Conservation (phyloP, 352 stramenopile genomes). For the Globisporangium nagaii region DNA sequence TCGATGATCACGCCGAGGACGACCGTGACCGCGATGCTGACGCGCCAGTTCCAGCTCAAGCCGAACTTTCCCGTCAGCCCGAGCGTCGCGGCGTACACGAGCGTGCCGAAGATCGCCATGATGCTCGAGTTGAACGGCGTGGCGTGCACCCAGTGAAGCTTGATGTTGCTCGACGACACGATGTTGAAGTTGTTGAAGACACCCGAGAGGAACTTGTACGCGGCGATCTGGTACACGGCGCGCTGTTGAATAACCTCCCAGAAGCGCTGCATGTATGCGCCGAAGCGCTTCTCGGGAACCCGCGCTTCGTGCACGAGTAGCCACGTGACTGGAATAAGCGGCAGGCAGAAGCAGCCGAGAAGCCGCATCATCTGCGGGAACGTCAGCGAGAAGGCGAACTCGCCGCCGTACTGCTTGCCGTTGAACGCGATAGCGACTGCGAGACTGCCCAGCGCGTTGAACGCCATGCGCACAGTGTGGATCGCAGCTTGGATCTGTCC, state of each 20-base stretch:
- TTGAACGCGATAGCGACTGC: conserved; percentile 46
- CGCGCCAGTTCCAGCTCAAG: conserved; percentile 56
- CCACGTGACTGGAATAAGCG: conserved; percentile 23
- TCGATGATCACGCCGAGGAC: conserved; percentile 18
- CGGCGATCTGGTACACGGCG: conserved; percentile 50
- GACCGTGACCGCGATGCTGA: conserved; percentile 34
- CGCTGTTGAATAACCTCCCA: conserved; percentile 45
- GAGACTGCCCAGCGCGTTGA: conserved; percentile 35
- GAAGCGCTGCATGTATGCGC: conserved; percentile 30
- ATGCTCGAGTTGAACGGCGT: conserved; percentile 53
- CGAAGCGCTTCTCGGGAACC: conserved; percentile 6
- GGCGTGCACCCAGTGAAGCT: conserved; percentile 44
- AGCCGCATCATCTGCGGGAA: conserved; percentile 50
- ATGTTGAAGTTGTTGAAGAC: conserved; percentile 62
- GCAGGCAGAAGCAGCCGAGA: conserved; percentile 27
- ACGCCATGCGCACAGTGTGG: conserved; percentile 39
- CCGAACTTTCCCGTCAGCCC: conserved; percentile 38
- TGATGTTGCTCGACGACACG: conserved; percentile 40
- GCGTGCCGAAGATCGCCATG: conserved; percentile 38
- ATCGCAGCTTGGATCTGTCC: conserved; percentile 52
- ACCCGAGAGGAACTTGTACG: conserved; percentile 55
- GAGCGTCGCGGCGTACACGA: conserved; percentile 34
- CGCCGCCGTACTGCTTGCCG: conserved; percentile 41
- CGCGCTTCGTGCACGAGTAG: conserved; percentile 16
- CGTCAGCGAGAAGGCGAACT: conserved; percentile 44